These are phyloP conservation scores for Simmondsia chinensis DNA, from an alignment of 148 eudicot species.

Conservation along the genomic window DNA sequence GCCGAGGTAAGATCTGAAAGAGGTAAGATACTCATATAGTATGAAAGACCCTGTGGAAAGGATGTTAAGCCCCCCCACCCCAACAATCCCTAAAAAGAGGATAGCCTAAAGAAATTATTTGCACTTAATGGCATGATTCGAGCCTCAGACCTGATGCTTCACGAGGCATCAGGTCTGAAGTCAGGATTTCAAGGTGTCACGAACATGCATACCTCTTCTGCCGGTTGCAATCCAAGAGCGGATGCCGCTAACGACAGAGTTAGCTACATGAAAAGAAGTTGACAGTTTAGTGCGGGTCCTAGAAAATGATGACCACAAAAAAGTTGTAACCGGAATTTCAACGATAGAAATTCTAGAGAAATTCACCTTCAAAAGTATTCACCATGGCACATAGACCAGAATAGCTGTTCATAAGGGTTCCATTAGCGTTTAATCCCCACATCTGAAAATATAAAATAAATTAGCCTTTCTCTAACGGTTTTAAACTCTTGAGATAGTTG, in stretches of 20 bases:
- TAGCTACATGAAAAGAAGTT: constrained; percentile 32
- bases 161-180: too few relatives aligned
- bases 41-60: too few relatives aligned
- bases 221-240: constrained; percentile 92
- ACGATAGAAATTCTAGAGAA: not conserved
- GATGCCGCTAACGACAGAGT: constrained; percentile 28
- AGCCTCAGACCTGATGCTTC: not conserved
- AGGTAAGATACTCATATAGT: too few relatives aligned
- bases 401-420: constrained; percentile 68
- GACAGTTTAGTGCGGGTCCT: not conserved
- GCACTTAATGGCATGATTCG: not conserved
- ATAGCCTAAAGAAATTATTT: not conserved
- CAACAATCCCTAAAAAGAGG: too few relatives aligned
- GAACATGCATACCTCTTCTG: constrained; percentile 42
- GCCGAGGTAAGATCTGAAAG: too few relatives aligned
- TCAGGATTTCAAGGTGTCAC: not conserved
- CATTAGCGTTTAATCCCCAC: constrained; percentile 59
- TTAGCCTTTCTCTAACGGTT: not conserved
- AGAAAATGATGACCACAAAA: not conserved
- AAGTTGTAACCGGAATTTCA: not conserved
- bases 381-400: constrained; percentile 74
- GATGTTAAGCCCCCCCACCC: too few relatives aligned
- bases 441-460: constrained; percentile 35
- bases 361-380: constrained; percentile 46
- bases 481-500: not conserved